Conservation (phyloP, 1,284 basidiomycete genomes). For the Cystobasidiaceae sp. region DNA sequence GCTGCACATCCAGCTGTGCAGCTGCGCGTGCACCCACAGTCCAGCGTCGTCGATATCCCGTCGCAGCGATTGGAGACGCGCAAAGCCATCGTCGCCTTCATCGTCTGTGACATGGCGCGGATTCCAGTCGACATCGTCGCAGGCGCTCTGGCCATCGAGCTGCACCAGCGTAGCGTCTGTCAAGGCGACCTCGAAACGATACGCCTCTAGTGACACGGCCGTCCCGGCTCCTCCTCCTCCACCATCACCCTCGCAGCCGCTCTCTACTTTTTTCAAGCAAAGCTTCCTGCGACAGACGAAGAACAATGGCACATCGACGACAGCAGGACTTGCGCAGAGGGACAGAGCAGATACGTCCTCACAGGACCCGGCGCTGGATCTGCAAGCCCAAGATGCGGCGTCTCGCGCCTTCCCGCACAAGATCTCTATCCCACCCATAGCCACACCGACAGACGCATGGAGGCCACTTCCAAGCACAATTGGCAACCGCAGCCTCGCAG, state of each 20-base stretch:
- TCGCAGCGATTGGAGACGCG: background rate
- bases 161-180: background rate
- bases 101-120: conserved; percentile 6
- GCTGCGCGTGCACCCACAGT: conserved; percentile 9
- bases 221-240: background rate
- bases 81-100: background rate
- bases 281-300: conserved; percentile 14
- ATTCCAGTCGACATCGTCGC: conserved; percentile 10
- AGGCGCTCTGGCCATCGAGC: too few relatives aligned
- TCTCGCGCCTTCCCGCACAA: background rate
- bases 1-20: conserved; percentile 1
- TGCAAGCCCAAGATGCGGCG: background rate
- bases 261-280: conserved; percentile 29
- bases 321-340: background rate
- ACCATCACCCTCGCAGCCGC: conserved; percentile 7
- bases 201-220: background rate
- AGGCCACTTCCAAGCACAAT: conserved; percentile 21
- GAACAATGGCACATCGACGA: background rate
- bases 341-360: background rate
- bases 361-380: background rate
- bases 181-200: background rate
- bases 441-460: conserved; percentile 27
- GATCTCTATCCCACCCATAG: conserved; percentile 22
- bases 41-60: background rate
- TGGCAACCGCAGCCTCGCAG: conserved; percentile 28